Evolutionary conservation across 495 filamentous ascomycete genomes (phyloP), one percentile per base, ranked within the genome.

Genomic region (Sporormia fimetaria): DNA sequence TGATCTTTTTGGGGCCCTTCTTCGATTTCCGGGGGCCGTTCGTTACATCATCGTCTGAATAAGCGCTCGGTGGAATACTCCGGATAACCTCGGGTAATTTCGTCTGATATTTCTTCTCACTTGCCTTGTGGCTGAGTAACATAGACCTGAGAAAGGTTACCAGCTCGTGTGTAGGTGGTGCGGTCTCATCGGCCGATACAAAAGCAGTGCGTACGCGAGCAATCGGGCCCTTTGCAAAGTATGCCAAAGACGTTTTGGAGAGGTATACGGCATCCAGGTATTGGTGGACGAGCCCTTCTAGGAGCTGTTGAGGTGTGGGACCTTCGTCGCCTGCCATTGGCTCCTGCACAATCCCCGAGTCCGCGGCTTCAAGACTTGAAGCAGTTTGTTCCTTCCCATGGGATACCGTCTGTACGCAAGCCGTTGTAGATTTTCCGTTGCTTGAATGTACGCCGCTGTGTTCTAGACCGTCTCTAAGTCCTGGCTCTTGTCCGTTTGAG

Each of bases 221-320:
- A 15, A 96, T 67, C 3, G 90, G 86, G 1, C 90, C 90, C 67
- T 98, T 98, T 14, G 88, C 83, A 66, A 96, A 98, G 58, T 94
- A 98, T 48, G 88, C 92, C 52, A 96, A 63, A 9, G 90, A 90
- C 16, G 85, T 81, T 77, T 87, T 90, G 5, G 90, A 90, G 28
- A 85, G 67, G 63, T 95, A 96, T n/a, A 96, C 67, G 12, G 81
- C 75, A 32, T 95, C 82, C 31, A 85, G 61, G 63, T 95, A 95
- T 47, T 94, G 84, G 20, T 64, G 69, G 40, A 76, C 66, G 52
- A 87, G 73, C 41, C 69, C 78, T 31, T 78, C 73, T 41, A 83
- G 70, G 4, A 82, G 70, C 24, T 76, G 73, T 30, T 76, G 68
- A 10, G 81, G 65, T 22, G 73, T 76, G 17, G 26, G 42, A 37